Percentiles rank a stretch among this genome's conserved stretches.
Evolutionary conservation across 2,329 filamentous ascomycete genomes (phyloP).

Genomic region (Erysiphe pulchra): DNA sequence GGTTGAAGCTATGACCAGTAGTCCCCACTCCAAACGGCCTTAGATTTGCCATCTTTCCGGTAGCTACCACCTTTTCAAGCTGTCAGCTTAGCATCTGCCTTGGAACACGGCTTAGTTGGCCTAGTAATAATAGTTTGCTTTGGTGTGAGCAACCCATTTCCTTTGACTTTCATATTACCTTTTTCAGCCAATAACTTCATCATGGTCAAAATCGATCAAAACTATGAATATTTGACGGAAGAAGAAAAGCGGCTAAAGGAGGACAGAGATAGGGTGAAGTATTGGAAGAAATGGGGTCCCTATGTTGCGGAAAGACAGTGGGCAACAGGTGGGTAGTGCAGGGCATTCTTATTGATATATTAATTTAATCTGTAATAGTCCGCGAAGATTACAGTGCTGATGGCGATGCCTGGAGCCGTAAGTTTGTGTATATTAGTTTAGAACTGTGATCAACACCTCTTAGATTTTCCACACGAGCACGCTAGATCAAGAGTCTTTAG

Average conservation of each 20-base stretch:
- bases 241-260: conserved; percentile 79
- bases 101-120: no score
- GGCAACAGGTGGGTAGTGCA: conserved; percentile 44
- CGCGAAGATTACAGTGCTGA: conserved; percentile 76
- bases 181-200: conserved; percentile 4
- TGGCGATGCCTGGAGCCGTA: conserved; percentile 90
- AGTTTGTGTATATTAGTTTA: conserved; percentile 16
- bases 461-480: conserved; percentile 86
- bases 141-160: no score
- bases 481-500: conserved; percentile 70
- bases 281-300: conserved; percentile 97
- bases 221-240: conserved; percentile 58
- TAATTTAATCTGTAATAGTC: conserved; percentile 21
- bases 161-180: no score
- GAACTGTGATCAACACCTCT: conserved; percentile 1
- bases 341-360: not conserved
- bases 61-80: no score
- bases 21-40: no score
- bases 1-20: no score
- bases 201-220: conserved; percentile 74
- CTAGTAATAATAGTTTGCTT: no score
- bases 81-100: no score
- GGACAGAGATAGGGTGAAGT: conserved; percentile 58
- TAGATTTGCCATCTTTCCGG: no score
- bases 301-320: conserved; percentile 88